Base-by-base conservation (phyloP, 1,284 basidiomycete genomes). In the Cutaneotrichosporon mucoides region DNA sequence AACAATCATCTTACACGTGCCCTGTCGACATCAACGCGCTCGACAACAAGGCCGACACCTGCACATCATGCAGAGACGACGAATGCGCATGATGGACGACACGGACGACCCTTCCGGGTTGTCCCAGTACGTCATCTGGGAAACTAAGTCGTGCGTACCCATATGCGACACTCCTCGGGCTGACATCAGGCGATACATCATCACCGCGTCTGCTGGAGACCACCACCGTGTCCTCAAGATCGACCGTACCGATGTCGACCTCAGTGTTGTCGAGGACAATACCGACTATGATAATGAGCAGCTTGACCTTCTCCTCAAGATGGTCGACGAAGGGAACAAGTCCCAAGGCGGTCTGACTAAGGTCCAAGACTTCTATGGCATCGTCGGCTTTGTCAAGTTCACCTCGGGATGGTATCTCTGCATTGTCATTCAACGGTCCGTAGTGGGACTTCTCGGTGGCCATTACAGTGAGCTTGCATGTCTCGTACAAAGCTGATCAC, bases 261-360 rank as follows among this genome's bases (percentile, higher is more conserved):
- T 95, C 3, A 79, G 80, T 36, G 85, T 95, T 4, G 83, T 89
- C 10, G 91, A 96, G 68, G 94, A 96, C 76, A 86, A 89, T 52
- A 86, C 86, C 0, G 84, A 91, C 37, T 99, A 99, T 75, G 90
- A 86, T 46, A 86, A 88, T 11, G 87, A 86, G 68, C 89, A 99
- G 79, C 89, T 97, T 83, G 88, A 85, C 53, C 86, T 87, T 41
- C 86, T 98, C 78, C 82, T 98, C 64, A 90, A 90, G 75, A 96
- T 94, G 89, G 83, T 99, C 12, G 89, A 93, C 62, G 93, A 97
- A 69, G 93, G 93, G 15, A 97, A 97, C 76, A 88, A 87, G 73
- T 83, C 82, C 4, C 87, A 87, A 9, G 94, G 94, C 7, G 93
- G 94, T 1, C 79, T 98, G 61, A 90, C 89, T 5, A 90, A 88